Evolutionary conservation across 495 filamentous ascomycete genomes (phyloP).

Genomic region (Xylaria flabelliformis): DNA sequence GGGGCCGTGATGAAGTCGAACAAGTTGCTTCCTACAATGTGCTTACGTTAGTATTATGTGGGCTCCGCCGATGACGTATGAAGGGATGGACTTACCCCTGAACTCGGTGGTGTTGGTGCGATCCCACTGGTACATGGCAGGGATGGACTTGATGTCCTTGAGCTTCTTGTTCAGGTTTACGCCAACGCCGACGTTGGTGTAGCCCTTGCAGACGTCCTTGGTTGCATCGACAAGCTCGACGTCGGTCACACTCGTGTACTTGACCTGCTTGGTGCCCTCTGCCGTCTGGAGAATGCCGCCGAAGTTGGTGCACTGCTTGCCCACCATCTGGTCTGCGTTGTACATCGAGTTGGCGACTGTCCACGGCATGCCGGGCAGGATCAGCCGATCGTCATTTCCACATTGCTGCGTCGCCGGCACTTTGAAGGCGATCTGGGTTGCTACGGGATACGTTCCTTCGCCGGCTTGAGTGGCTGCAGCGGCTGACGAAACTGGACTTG

Average conservation of each 20-base stretch:
- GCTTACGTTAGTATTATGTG: conserved; percentile 12
- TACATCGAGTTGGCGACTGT: conserved; percentile 53
- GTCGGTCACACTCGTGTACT: conserved; percentile 40
- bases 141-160: conserved; percentile 45
- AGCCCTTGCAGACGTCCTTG: conserved; percentile 47
- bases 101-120: conserved; percentile 43
- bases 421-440: conserved; percentile 9
- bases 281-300: conserved; percentile 36
- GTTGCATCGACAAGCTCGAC: conserved; percentile 34
- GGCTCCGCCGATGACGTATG: not conserved
- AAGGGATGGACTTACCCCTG: conserved; percentile 37
- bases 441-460: not conserved
- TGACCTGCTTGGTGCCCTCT: conserved; percentile 28
- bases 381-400: conserved; percentile 41
- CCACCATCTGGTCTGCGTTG: conserved; percentile 38
- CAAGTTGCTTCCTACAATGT: conserved; percentile 38
- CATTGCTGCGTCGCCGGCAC: conserved; percentile 32
- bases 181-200: conserved; percentile 49
- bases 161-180: conserved; percentile 45
- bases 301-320: conserved; percentile 47
- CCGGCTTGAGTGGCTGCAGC: not conserved
- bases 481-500: not conserved
- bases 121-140: conserved; percentile 45
- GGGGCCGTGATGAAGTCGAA: conserved; percentile 51
- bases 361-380: conserved; percentile 44